Evolutionary conservation across 306 rosid species (phyloP), one percentile per base, ranked within the genome.

Genomic region (Luffa acutangula): DNA sequence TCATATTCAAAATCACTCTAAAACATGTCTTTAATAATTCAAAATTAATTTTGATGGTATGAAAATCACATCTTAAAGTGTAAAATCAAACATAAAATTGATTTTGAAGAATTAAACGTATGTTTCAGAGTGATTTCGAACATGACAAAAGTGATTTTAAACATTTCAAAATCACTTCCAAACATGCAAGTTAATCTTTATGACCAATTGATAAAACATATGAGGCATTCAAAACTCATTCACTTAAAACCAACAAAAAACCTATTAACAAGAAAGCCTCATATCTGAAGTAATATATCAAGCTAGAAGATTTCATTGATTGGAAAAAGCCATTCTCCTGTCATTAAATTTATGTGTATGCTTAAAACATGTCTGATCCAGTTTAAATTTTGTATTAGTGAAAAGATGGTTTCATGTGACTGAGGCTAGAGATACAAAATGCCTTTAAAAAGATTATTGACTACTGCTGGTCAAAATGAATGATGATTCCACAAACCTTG

Each of bases 401-500:
- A 70, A 57, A 67, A 3, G 34, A 45, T 46, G 56, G 77, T 46
- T 59, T 48, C 63, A 21, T 2, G 15, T 45, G 57, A 15, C 79
- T 20, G 53, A 41, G 15, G 69, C 43, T 21, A 71, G 73, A 49
- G 65, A 62, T 72, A 73, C 41, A 49, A 25, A 14, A 21, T 49
- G 9, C 12, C 15, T 14, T 14, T 36, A 57, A 33, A 71, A 17
- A 53, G 21, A 51, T 17, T 37, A 11, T 53, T 13, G 46, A 20
- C 15, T 15, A 70, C 36, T 62, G 7, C 21, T 20, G 36, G 41
- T 13, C 39, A 73, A 33, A 75, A 53, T 76, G 42, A 11, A 60
- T 59, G 31, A 54, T 34, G 12, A 77, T 11, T n/a, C 18, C 10
- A 42, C 79, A 83, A 86, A 96, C 98, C 99, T 96, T 1, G 98